phyloP scores from a whole-genome alignment of 768 basidiomycete species.

The Pisolithus sp. region DNA sequence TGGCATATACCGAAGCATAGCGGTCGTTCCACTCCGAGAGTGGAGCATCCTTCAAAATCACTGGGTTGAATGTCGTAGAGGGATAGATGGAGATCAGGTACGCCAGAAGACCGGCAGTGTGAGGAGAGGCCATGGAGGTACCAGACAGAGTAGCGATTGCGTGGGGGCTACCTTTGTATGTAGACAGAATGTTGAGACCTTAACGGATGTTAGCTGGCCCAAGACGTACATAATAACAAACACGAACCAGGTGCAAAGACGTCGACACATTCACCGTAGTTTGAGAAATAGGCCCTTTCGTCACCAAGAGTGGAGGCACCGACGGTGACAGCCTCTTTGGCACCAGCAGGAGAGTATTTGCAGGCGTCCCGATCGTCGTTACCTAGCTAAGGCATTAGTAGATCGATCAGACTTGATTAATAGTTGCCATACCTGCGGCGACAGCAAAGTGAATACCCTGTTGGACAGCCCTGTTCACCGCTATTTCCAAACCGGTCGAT shows the following conservation, averaged over 20 bases:
- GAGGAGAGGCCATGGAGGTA: slow-evolving; percentile 94
- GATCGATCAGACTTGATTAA: neutral
- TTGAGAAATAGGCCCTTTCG: slow-evolving; percentile 88
- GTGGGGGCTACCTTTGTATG: slow-evolving; percentile 59
- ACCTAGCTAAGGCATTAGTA: slow-evolving; percentile 30
- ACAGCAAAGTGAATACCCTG: slow-evolving; percentile 92
- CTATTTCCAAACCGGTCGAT: slow-evolving; percentile 73
- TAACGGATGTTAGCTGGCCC: neutral
- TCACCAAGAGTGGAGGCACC: slow-evolving; percentile 83
- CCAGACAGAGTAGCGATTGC: slow-evolving; percentile 79
- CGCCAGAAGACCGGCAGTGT: slow-evolving; percentile 82
- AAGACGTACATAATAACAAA: neutral
- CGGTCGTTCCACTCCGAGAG: slow-evolving; percentile 27
- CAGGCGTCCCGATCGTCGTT: slow-evolving; percentile 89
- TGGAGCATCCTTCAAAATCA: slow-evolving; percentile 32
- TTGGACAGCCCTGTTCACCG: slow-evolving; percentile 81
- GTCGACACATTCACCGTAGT: slow-evolving; percentile 86
- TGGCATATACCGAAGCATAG: slow-evolving; percentile 44
- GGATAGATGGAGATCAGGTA: slow-evolving; percentile 91
- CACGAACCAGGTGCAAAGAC: slow-evolving; percentile 77
- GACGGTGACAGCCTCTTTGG: slow-evolving; percentile 89
- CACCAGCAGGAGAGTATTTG: slow-evolving; percentile 84
- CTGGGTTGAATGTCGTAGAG: slow-evolving; percentile 53
- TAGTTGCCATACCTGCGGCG: slow-evolving; percentile 68
- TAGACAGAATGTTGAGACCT: slow-evolving; percentile 85